A percentile compares a stretch with the other conserved stretches of the same genome.
Conservation (phyloP, 352 stramenopile species). For the Phytopythium vexans region DNA sequence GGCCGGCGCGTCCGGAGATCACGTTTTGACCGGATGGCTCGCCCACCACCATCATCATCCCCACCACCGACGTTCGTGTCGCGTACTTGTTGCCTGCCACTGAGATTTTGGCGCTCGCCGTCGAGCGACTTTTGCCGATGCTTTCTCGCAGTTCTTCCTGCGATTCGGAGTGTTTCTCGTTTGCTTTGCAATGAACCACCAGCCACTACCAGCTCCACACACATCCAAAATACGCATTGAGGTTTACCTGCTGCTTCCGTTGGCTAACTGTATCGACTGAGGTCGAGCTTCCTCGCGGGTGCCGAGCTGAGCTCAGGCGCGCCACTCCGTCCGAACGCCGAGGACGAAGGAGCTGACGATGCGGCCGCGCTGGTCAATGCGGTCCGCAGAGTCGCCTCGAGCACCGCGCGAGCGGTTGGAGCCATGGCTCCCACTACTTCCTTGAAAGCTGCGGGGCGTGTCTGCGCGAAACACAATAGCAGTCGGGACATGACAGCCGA, state of each 20-base stretch:
- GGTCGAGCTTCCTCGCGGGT: constrained; percentile 28
- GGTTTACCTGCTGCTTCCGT: not conserved
- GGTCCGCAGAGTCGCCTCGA: constrained; percentile 41
- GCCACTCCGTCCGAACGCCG: not conserved
- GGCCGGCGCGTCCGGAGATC: constrained; percentile 28
- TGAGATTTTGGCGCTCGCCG: not conserved
- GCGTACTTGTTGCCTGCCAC: too few relatives aligned
- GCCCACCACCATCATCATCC: too few relatives aligned
- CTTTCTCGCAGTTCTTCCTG: too few relatives aligned
- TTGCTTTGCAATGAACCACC: too few relatives aligned
- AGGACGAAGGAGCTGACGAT: not conserved
- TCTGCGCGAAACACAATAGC: constrained; percentile 54
- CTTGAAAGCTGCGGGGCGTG: constrained; percentile 47
- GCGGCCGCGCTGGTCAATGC: constrained; percentile 29
- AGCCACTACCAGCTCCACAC: not conserved
- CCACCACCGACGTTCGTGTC: too few relatives aligned
- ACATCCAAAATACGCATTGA: not conserved
- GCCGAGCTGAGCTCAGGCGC: too few relatives aligned
- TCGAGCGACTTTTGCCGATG: not conserved
- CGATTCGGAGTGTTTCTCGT: too few relatives aligned
- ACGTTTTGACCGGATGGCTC: constrained; percentile 28
- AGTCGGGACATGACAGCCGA: constrained; percentile 27
- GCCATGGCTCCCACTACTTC: constrained; percentile 41
- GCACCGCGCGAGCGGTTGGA: constrained; percentile 23
- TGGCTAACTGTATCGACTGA: constrained; percentile 44